A percentile compares a stretch with the other conserved stretches of the same genome.
phyloP scores from a whole-genome alignment of 1,284 basidiomycete species.

The Tetrapyrgos nigripes region DNA sequence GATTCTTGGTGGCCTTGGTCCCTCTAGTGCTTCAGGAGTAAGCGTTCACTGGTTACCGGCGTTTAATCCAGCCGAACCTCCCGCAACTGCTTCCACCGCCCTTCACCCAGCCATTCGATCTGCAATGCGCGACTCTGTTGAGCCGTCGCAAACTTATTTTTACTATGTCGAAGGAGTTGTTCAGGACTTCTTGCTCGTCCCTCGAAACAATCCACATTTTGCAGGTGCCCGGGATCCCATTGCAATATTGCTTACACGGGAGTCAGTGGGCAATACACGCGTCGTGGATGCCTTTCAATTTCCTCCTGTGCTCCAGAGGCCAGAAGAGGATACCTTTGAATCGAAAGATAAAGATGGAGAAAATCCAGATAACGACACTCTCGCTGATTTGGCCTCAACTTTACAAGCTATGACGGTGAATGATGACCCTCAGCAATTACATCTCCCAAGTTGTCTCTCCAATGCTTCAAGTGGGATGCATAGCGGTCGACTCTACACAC shows the following conservation, averaged over 20 bases:
- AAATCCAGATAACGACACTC: conserved; percentile 23
- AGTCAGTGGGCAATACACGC: conserved; percentile 46
- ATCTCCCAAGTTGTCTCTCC: conserved; percentile 48
- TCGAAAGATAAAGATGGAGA: conserved; percentile 21
- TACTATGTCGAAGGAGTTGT: conserved; percentile 68
- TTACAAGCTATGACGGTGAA: conserved; percentile 48
- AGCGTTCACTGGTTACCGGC: conserved; percentile 77
- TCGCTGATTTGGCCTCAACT: conserved; percentile 50
- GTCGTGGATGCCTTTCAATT: conserved; percentile 59
- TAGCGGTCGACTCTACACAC: conserved; percentile 47
- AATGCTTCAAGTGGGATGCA: conserved; percentile 46
- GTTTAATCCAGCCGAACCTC: conserved; percentile 64
- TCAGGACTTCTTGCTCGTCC: conserved; percentile 84
- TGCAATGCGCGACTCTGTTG: conserved; percentile 71
- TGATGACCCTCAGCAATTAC: conserved; percentile 44
- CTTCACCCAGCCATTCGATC: conserved; percentile 62
- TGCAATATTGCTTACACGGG: conserved; percentile 62
- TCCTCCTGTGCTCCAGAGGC: conserved; percentile 51
- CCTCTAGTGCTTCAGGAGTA: conserved; percentile 67
- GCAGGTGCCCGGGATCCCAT: conserved; percentile 73
- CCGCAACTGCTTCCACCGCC: conserved; percentile 34
- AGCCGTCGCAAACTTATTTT: conserved; percentile 61
- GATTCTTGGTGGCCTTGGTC: conserved; percentile 77
- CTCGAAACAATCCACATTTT: conserved; percentile 77
- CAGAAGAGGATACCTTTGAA: conserved; percentile 12